Conservation (phyloP, 2,329 filamentous ascomycete species). For the Aspergillus aculeatus region DNA sequence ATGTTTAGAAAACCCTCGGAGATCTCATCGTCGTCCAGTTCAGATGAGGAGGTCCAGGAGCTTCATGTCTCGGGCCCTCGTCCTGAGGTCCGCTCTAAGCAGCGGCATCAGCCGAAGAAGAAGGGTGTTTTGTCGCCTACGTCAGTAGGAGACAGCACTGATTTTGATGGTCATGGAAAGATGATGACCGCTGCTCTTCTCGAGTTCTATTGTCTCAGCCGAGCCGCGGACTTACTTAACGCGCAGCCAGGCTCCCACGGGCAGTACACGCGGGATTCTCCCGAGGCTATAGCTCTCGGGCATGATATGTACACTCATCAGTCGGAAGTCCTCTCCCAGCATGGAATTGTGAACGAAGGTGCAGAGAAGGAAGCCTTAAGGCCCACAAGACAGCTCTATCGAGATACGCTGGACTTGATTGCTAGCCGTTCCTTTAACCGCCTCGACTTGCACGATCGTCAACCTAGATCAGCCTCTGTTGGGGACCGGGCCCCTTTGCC, state of each 20-base stretch:
- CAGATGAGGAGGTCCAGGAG: conserved; percentile 24
- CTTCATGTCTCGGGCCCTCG: conserved; percentile 2
- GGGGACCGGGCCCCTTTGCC: conserved; percentile 17
- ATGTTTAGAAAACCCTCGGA: conserved; percentile 43
- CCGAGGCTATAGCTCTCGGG: conserved; percentile 44
- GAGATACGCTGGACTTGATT: conserved; percentile 44
- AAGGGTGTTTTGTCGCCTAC: conserved; percentile 9
- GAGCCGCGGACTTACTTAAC: conserved; percentile 48
- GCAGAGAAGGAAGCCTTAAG: conserved; percentile 41
- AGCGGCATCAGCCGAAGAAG: background rate
- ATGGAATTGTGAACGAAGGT: conserved; percentile 42
- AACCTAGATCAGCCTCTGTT: background rate
- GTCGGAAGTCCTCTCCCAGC: conserved; percentile 42
- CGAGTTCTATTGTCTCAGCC: conserved; percentile 46
- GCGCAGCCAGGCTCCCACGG: conserved; percentile 34
- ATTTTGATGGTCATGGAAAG: conserved; percentile 39
- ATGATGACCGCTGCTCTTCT: conserved; percentile 46
- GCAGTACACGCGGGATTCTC: conserved; percentile 41
- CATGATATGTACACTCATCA: conserved; percentile 43
- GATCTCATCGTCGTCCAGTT: conserved; percentile 36
- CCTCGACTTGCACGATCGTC: conserved; percentile 27
- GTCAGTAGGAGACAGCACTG: conserved; percentile 12
- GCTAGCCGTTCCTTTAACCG: conserved; percentile 39
- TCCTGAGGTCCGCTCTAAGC: background rate
- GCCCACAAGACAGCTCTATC: conserved; percentile 40